Evolutionary conservation across 139 green algal genomes (phyloP).

Genomic region (Chlorella sp.): DNA sequence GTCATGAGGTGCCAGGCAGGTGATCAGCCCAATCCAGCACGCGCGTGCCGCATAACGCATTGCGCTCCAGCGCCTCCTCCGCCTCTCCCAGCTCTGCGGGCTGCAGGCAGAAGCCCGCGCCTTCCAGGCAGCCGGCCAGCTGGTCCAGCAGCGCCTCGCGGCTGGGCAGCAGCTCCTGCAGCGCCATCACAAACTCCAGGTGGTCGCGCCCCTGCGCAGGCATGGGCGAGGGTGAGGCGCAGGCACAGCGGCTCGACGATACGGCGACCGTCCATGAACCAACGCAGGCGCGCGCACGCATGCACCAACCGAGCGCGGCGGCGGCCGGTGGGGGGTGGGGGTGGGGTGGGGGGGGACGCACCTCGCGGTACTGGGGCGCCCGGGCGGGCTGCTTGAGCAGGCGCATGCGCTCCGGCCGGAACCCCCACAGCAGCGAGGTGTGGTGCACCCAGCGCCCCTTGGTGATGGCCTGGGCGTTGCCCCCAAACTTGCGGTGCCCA

Average conservation of each 20-base stretch:
- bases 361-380: conserved; percentile 79
- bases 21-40: no score
- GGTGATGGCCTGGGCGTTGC: conserved; percentile 97
- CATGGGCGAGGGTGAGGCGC: neutral
- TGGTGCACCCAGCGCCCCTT: conserved; percentile 93
- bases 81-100: conserved; percentile 34
- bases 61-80: conserved; percentile 28
- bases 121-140: conserved; percentile 24
- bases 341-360: no score
- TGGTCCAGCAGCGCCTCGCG: conserved; percentile 23
- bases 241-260: neutral
- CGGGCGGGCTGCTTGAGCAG: conserved; percentile 74
- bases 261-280: neutral
- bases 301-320: neutral
- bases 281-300: neutral
- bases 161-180: conserved; percentile 50
- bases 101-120: conserved; percentile 39
- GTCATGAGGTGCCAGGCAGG: no score
- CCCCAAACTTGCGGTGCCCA: conserved; percentile 91
- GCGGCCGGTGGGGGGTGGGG: no score
- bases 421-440: conserved; percentile 98
- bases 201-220: conserved; percentile 58
- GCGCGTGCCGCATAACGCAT: conserved; percentile 44
- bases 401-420: conserved; percentile 69
- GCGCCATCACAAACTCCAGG: conserved; percentile 59